Conservation (phyloP, 2,329 filamentous ascomycete species). For the Penicillium sp. region DNA sequence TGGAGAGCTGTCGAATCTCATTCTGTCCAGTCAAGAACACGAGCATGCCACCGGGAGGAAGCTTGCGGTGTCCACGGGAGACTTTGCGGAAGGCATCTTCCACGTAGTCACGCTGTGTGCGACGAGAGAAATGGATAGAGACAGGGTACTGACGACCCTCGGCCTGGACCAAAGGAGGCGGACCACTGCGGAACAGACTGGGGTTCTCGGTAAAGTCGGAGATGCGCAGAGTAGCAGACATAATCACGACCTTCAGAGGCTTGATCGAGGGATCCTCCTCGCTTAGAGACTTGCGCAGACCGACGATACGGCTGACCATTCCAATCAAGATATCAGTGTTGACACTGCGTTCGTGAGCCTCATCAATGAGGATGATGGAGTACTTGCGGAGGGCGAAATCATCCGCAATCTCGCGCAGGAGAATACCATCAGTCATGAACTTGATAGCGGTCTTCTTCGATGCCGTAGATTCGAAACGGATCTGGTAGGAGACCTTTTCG, state of each 20-base stretch:
- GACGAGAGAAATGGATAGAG: conserved; percentile 82
- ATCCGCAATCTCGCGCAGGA: conserved; percentile 85
- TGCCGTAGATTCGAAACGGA: conserved; percentile 87
- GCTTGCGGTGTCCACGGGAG: conserved; percentile 80
- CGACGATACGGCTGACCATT: conserved; percentile 91
- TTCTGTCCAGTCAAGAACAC: conserved; percentile 94
- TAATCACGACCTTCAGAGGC: conserved; percentile 91
- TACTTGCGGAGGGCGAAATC: conserved; percentile 89
- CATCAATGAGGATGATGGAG: conserved; percentile 91
- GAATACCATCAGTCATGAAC: conserved; percentile 98
- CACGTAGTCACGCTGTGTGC: conserved; percentile 82
- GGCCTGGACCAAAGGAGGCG: conserved; percentile 83
- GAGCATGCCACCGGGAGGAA: conserved; percentile 86
- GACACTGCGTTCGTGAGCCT: conserved; percentile 94
- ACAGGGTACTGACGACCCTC: conserved; percentile 92
- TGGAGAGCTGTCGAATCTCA: conserved; percentile 84
- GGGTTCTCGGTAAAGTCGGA: conserved; percentile 87
- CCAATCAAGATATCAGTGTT: conserved; percentile 99
- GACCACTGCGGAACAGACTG: conserved; percentile 69
- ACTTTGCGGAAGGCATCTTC: conserved; percentile 90
- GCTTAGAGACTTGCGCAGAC: conserved; percentile 74
- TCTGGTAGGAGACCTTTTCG: conserved; percentile 85
- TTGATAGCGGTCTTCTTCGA: conserved; percentile 84
- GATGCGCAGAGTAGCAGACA: conserved; percentile 93
- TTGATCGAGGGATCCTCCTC: conserved; percentile 70